A percentile compares a stretch with the other conserved stretches of the same genome.
phyloP scores from a whole-genome alignment of 2,329 filamentous ascomycete genomes.

The Colletotrichum zoysiae region DNA sequence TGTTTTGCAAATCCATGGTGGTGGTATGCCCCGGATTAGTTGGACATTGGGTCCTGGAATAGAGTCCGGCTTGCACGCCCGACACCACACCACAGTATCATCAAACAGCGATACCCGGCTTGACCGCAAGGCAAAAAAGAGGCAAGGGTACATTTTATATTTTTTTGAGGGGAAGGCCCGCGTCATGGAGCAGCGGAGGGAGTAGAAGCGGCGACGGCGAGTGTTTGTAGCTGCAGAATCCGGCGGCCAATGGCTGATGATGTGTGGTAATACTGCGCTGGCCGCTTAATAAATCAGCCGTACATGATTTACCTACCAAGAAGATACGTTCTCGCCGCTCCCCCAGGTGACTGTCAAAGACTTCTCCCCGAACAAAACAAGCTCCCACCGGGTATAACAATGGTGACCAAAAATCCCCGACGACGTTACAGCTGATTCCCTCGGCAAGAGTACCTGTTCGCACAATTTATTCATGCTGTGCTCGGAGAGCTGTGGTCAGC shows the following conservation, averaged over 20 bases:
- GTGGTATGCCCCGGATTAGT: slow-evolving; percentile 17
- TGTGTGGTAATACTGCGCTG: slow-evolving; percentile 28
- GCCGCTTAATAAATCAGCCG: slow-evolving; percentile 20
- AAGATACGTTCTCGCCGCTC: not conserved
- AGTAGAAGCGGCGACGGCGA: not conserved
- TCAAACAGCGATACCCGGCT: slow-evolving; percentile 41
- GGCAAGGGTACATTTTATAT: slow-evolving; percentile 37
- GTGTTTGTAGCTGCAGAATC: slow-evolving; percentile 20
- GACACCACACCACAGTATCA: slow-evolving; percentile 36
- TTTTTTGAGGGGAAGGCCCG: not conserved
- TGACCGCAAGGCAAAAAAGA: slow-evolving; percentile 21
- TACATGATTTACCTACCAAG: not conserved
- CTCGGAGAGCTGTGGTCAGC: too few species aligned
- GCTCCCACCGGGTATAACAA: too few species aligned
- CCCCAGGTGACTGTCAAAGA: not conserved
- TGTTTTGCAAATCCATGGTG: slow-evolving; percentile 19
- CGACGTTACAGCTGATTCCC: too few species aligned
- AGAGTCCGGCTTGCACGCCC: slow-evolving; percentile 35
- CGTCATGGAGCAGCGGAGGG: not conserved
- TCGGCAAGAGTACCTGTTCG: too few species aligned
- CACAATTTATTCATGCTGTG: too few species aligned
- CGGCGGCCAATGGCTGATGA: slow-evolving; percentile 13
- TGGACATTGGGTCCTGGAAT: slow-evolving; percentile 35
- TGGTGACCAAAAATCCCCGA: too few species aligned
- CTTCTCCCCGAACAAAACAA: too few species aligned